phyloP scores from a whole-genome alignment of 2,329 filamentous ascomycete species.

The Colletotrichum zoysiae region DNA sequence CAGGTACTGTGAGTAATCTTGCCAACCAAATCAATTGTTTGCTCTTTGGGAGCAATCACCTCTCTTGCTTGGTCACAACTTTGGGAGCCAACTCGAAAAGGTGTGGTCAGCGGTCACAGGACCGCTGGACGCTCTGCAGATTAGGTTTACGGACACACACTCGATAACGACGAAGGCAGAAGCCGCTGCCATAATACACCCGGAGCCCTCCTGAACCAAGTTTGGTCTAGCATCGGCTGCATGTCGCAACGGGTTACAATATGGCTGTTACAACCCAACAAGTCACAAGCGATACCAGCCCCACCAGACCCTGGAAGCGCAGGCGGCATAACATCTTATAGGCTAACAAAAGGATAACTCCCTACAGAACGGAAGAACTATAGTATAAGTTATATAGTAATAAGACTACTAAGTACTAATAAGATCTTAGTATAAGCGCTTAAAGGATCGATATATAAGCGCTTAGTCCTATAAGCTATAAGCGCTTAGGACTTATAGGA shows the following conservation, averaged over 20 bases:
- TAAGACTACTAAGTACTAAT: too few relatives aligned
- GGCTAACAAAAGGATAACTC: too few relatives aligned
- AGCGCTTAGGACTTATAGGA: too few relatives aligned
- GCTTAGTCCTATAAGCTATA: too few relatives aligned
- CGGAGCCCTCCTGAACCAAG: not conserved
- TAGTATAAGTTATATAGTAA: too few relatives aligned
- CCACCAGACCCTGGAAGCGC: too few relatives aligned
- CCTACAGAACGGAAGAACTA: too few relatives aligned
- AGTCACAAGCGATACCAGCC: too few relatives aligned
- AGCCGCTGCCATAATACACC: not conserved
- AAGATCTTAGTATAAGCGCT: too few relatives aligned
- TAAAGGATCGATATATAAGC: too few relatives aligned
- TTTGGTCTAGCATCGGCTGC: constrained; percentile 2
- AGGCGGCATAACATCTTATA: too few relatives aligned
- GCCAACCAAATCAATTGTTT: constrained; percentile 6
- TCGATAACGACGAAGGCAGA: not conserved
- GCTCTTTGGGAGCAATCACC: not conserved
- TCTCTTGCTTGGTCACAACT: not conserved
- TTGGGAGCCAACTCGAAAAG: not conserved
- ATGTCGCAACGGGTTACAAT: not conserved
- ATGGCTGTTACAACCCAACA: not conserved
- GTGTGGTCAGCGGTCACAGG: not conserved
- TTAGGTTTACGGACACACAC: not conserved
- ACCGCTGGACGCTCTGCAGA: not conserved
- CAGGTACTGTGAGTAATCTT: constrained; percentile 39